Conservation (phyloP, 2,329 filamentous ascomycete species). For the Gyromitra esculenta region DNA sequence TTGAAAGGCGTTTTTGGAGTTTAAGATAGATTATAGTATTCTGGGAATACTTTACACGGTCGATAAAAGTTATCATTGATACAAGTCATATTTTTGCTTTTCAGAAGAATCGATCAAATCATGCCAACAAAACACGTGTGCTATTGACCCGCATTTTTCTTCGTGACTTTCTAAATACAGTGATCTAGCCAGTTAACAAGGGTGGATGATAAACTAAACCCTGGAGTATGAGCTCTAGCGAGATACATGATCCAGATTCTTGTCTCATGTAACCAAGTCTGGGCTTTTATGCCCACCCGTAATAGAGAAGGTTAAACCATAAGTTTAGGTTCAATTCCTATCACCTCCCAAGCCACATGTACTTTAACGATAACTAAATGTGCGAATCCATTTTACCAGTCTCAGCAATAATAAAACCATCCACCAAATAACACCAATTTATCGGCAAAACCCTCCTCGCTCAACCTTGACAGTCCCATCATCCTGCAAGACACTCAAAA, state of each 20-base stretch:
- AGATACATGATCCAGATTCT: neutral
- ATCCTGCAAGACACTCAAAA: constrained; percentile 4
- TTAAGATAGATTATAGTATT: neutral
- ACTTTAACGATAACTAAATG: no score
- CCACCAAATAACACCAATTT: neutral
- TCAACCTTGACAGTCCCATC: neutral
- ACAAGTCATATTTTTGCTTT: neutral
- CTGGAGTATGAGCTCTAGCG: neutral
- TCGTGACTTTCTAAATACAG: neutral
- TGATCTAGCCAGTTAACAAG: neutral
- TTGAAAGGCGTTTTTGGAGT: neutral
- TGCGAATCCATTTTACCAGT: no score
- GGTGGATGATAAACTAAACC: neutral
- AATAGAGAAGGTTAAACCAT: neutral
- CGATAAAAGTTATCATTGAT: neutral
- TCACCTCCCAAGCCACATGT: neutral
- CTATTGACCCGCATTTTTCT: neutral
- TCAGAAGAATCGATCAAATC: neutral
- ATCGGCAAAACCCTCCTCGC: neutral
- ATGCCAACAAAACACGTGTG: neutral
- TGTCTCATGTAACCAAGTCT: neutral
- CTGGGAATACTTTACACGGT: neutral
- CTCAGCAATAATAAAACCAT: neutral
- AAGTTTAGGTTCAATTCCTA: neutral
- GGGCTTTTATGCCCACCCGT: neutral